Conservation (phyloP, 2,329 filamentous ascomycete genomes). For the Cladophialophora carrionii region DNA sequence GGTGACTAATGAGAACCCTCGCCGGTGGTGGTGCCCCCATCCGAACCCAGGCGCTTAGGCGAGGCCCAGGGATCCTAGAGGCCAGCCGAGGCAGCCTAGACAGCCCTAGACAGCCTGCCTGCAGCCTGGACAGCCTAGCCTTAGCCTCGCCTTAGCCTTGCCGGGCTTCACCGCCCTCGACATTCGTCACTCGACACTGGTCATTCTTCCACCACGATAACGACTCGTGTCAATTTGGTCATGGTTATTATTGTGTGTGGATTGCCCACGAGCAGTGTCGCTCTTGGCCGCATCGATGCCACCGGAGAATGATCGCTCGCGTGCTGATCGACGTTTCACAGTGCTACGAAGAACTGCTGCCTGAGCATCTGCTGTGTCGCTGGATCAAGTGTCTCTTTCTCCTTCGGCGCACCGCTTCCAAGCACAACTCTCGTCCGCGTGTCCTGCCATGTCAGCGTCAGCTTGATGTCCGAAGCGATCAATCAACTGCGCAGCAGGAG, state of each 20-base stretch:
- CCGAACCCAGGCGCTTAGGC: slow-evolving; percentile 10
- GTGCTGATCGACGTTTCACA: slow-evolving; percentile 1
- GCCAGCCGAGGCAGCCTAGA: neutral
- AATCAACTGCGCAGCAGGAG: neutral
- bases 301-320: neutral
- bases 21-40: neutral
- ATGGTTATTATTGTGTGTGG: neutral
- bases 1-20: slow-evolving; percentile 24
- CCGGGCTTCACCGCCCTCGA: neutral
- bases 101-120: too few relatives aligned
- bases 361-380: neutral
- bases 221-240: neutral
- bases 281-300: slow-evolving; percentile 11
- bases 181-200: neutral
- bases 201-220: neutral
- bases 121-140: neutral
- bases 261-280: neutral
- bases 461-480: neutral
- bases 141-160: neutral
- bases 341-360: neutral
- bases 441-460: neutral
- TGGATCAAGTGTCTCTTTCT: neutral
- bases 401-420: neutral
- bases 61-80: neutral
- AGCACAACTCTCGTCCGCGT: neutral